Evolutionary conservation across 148 eudicot species (phyloP).

Genomic region (Nepenthes mirabilis): DNA sequence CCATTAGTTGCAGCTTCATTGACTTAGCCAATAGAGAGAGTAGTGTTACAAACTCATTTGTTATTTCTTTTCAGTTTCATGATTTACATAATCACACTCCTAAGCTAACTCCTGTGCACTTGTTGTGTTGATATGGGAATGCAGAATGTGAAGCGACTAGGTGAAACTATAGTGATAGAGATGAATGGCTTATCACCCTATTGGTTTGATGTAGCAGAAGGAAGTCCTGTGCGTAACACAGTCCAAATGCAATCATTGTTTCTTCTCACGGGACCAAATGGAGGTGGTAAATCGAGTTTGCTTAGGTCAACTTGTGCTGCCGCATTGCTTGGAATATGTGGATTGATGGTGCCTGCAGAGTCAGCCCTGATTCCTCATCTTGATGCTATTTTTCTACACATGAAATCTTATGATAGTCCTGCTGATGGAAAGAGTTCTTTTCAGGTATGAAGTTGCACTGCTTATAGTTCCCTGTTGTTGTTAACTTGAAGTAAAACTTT

Average conservation of each 20-base stretch:
- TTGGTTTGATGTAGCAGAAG: slow-evolving; percentile 87
- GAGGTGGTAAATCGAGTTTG: slow-evolving; percentile 97
- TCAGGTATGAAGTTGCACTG: slow-evolving; percentile 42
- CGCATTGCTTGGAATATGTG: slow-evolving; percentile 89
- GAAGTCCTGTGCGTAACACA: slow-evolving; percentile 64
- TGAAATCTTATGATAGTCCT: slow-evolving; percentile 99
- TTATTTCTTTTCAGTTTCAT: not conserved
- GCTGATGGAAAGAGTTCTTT: slow-evolving; percentile 97
- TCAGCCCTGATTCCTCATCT: slow-evolving; percentile 86
- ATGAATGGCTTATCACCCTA: slow-evolving; percentile 75
- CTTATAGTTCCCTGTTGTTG: not conserved
- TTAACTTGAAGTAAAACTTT: not conserved
- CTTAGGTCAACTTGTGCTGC: slow-evolving; percentile 92
- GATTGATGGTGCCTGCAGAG: slow-evolving; percentile 93
- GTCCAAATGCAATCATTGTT: slow-evolving; percentile 77
- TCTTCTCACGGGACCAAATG: slow-evolving; percentile 93
- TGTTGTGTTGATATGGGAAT: slow-evolving; percentile 2
- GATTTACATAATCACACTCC: not conserved
- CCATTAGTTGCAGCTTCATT: no score
- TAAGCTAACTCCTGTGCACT: not conserved
- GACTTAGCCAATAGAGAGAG: no score
- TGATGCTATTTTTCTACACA: slow-evolving; percentile 84
- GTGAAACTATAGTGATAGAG: slow-evolving; percentile 44
- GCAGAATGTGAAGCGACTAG: slow-evolving; percentile 31
- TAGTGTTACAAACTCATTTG: not conserved